Percentiles rank a stretch among this genome's conserved stretches.
phyloP scores from a whole-genome alignment of 176 grass and related monocot species.

The Rhynchospora pubera region DNA sequence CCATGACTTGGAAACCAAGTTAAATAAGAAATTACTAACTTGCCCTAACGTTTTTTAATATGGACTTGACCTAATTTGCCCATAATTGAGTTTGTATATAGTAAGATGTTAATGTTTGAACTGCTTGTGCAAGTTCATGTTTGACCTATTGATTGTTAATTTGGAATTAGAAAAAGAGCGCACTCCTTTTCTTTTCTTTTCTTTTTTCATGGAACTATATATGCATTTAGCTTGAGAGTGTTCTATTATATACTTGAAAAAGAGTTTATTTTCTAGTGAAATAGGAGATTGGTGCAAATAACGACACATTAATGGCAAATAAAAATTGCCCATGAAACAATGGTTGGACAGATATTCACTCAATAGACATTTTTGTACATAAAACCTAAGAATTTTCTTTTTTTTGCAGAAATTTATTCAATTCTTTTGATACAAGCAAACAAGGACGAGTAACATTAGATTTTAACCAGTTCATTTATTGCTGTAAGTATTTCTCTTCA shows the following conservation, averaged over 20 bases:
- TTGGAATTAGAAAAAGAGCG: not conserved
- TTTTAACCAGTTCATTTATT: slow-evolving; percentile 89
- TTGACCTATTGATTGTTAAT: not conserved
- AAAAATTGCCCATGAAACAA: not conserved
- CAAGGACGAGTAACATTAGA: slow-evolving; percentile 75
- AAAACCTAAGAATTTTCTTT: not conserved
- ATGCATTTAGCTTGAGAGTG: not conserved
- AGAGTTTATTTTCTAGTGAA: not conserved
- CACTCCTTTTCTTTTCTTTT: not conserved
- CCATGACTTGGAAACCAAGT: not conserved
- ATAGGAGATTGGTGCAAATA: not conserved
- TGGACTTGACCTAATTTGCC: not conserved
- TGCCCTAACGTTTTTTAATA: not conserved
- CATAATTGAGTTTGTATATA: not conserved
- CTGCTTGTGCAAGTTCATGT: not conserved
- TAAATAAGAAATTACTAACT: not conserved
- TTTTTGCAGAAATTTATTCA: slow-evolving; percentile 57
- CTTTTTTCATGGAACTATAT: not conserved
- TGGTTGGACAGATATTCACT: not conserved
- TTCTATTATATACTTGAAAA: not conserved
- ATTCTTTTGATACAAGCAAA: slow-evolving; percentile 69
- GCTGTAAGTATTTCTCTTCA: slow-evolving; percentile 46
- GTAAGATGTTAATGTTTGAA: not conserved
- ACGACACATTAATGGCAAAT: not conserved
- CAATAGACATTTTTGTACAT: not conserved